Percentiles rank a stretch among this genome's conserved stretches.
These are phyloP conservation scores for Isatis tinctoria DNA, from an alignment of 345 rosid genomes.

Conservation along the genomic window DNA sequence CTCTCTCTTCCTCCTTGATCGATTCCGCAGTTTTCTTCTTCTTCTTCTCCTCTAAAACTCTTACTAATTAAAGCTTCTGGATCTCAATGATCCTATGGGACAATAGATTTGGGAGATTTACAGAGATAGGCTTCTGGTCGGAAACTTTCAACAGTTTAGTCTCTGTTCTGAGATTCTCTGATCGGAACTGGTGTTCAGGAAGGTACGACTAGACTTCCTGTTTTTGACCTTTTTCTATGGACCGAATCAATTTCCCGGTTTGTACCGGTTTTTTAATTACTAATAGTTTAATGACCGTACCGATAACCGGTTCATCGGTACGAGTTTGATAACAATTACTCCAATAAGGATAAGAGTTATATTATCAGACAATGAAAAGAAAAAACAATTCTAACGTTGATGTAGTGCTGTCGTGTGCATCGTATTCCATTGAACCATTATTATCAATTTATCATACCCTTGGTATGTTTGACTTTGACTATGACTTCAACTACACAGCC, in stretches of 20 bases:
- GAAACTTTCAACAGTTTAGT: not conserved
- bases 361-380: no score
- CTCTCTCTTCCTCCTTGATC: conserved; percentile 10
- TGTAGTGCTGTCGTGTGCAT: no score
- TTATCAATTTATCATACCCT: no score
- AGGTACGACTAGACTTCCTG: not conserved
- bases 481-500: no score
- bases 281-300: not conserved
- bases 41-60: not conserved
- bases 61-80: not conserved
- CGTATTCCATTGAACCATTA: no score
- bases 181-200: conserved; percentile 2
- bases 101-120: conserved; percentile 3
- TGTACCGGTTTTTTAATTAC: not conserved
- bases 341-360: no score
- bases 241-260: conserved; percentile 2
- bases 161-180: conserved; percentile 8
- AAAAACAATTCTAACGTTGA: no score
- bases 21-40: not conserved
- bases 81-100: not conserved
- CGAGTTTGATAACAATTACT: no score
- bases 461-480: no score
- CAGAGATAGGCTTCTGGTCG: conserved; percentile 1
- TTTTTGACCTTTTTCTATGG: not conserved
- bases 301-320: not conserved